phyloP scores from a whole-genome alignment of 2,329 filamentous ascomycete genomes.

The Pseudogymnoascus sp. region DNA sequence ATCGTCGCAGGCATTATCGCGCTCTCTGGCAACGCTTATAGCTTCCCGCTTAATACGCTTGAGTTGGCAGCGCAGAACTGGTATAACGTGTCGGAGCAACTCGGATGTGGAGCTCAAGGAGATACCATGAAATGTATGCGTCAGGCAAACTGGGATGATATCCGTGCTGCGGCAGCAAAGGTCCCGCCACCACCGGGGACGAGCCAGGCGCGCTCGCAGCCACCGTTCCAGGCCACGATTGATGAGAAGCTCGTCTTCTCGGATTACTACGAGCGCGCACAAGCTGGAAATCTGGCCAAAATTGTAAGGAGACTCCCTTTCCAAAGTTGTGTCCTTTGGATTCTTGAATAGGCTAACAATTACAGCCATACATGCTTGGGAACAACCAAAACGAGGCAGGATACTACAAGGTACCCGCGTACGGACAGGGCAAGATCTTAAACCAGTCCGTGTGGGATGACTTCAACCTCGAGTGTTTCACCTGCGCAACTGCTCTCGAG shows the following conservation, averaged over 20 bases:
- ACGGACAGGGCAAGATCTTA: slow-evolving; percentile 4
- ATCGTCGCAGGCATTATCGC: slow-evolving; percentile 22
- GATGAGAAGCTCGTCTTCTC: slow-evolving; percentile 16
- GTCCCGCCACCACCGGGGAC: slow-evolving; percentile 11
- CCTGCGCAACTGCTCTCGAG: slow-evolving; percentile 23
- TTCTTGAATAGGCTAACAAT: not conserved
- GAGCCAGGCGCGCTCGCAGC: slow-evolving; percentile 12
- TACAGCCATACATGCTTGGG: slow-evolving; percentile 18
- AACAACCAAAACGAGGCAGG: slow-evolving; percentile 24
- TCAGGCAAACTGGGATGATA: slow-evolving; percentile 11
- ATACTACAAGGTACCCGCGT: slow-evolving; percentile 17
- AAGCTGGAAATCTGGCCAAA: slow-evolving; percentile 16
- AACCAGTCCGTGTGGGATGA: slow-evolving; percentile 15
- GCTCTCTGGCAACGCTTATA: slow-evolving; percentile 20
- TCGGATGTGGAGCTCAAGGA: slow-evolving; percentile 18
- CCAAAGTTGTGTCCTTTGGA: not conserved
- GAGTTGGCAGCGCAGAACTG: slow-evolving; percentile 13
- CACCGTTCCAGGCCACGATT: slow-evolving; percentile 14
- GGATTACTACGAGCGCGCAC: slow-evolving; percentile 13
- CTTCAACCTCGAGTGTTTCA: slow-evolving; percentile 25
- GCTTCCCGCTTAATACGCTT: slow-evolving; percentile 13
- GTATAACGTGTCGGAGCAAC: slow-evolving; percentile 14
- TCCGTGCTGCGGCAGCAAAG: slow-evolving; percentile 15
- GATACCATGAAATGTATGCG: slow-evolving; percentile 16
- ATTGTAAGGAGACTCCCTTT: slow-evolving; percentile 11